Base-by-base conservation (phyloP, 352 stramenopile species). In the Pythium brassicae region DNA sequence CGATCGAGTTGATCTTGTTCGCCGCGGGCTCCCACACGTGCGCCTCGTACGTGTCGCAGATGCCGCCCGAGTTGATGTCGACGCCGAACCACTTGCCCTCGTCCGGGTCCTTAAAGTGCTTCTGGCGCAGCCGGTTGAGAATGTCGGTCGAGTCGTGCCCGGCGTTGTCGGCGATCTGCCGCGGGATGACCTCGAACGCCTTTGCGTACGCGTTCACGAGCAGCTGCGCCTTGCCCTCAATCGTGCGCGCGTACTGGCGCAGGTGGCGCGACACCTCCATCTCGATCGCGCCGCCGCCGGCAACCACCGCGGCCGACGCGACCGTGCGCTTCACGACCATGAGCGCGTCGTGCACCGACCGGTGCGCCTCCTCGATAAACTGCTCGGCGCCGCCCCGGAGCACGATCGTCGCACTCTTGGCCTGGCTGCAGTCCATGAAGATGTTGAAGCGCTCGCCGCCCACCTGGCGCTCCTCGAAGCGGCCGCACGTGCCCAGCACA, bases 291-390 rank as follows among this genome's bases (percentile, higher is more conserved):
- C 92, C 92, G 55, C 92, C 92, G 45, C 92, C 92, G 48, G 90
- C 90, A 26, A 98, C 92, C 23, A 98, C 91, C 67, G 61, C 94
- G 63, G 64, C 97, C 66, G 68, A 97, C 57, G 64, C 90, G 25
- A 99, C 77, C n/a, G 89, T 86, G 42, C 96, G 86, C 83, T 99
- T 99, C 29, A 99, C 97, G 42, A 99, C 95, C 95, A 99, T 99
- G 12, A 99, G 74, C 10, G 97, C 95, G 72, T 99, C 97, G 78
- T 99, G 97, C 42, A 99, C 96, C 55, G 90, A 98, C 14, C 97
- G 88, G 70, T 99, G 94, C 56, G 92, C 96, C 72, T 99, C 97
- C 50, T 98, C 97, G 65, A 99, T 97, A 72, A 99, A 99, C 80
- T 99, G 87, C 68, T 99, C 97, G 4, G 91, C 96, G 49, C 97